These are phyloP conservation scores for Flaveria robusta DNA, from an alignment of 129 eudicot genomes.

Conservation along the genomic window DNA sequence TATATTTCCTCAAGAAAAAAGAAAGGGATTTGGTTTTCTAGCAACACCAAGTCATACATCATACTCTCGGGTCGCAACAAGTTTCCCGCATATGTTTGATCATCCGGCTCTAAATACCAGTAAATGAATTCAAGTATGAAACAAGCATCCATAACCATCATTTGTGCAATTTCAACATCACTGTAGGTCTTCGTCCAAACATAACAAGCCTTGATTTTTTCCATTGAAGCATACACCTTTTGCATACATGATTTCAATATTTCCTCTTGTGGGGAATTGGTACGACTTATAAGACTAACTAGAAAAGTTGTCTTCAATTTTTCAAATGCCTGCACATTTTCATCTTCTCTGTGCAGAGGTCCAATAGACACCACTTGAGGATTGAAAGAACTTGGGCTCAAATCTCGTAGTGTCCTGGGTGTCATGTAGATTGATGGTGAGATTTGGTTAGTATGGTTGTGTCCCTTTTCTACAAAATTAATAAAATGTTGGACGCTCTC, in stretches of 20 bases:
- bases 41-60: neutral
- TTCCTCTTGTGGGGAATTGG: neutral
- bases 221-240: neutral
- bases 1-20: conserved; percentile 4
- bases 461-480: too few species aligned
- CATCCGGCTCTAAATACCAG: too few species aligned
- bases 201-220: neutral
- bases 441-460: too few species aligned
- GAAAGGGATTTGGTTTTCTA: too few species aligned
- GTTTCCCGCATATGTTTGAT: neutral
- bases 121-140: too few species aligned
- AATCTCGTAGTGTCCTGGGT: conserved; percentile 8
- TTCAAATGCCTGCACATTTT: conserved; percentile 11
- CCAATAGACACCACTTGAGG: conserved; percentile 25
- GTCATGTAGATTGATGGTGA: conserved; percentile 15
- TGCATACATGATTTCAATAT: neutral
- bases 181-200: neutral
- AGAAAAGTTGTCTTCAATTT: neutral
- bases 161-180: neutral
- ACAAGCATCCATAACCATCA: conserved; percentile 3
- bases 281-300: neutral
- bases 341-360: conserved; percentile 16
- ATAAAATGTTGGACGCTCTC: too few species aligned
- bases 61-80: neutral
- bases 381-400: conserved; percentile 1